Conservation (phyloP, 257 asterid genomes). For the Ligustrum vulgare region DNA sequence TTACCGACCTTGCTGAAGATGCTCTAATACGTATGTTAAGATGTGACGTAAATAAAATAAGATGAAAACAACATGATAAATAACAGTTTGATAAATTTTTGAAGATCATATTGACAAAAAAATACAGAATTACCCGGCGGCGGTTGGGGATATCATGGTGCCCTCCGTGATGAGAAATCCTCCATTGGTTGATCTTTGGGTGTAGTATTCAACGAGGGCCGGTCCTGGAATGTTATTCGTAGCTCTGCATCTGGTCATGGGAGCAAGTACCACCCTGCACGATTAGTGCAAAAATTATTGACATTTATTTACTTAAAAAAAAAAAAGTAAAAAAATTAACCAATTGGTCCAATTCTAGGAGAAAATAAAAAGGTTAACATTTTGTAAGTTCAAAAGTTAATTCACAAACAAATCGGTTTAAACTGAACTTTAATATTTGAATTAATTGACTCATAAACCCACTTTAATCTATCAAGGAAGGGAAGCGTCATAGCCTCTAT, state of each 20-base stretch:
- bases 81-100: background rate
- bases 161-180: conserved; percentile 97
- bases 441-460: background rate
- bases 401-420: background rate
- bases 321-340: too few species aligned
- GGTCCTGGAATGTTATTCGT: conserved; percentile 57
- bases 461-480: background rate
- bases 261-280: conserved; percentile 86
- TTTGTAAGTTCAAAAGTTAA: background rate
- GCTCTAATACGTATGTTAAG: background rate
- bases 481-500: background rate
- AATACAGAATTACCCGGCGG: conserved; percentile 73
- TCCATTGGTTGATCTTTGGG: conserved; percentile 80
- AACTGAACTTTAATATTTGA: background rate
- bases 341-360: too few species aligned
- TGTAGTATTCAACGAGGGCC: conserved; percentile 68
- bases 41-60: background rate
- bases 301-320: background rate
- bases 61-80: background rate
- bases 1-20: too few species aligned
- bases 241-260: conserved; percentile 96
- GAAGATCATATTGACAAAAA: background rate
- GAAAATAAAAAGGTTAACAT: background rate
- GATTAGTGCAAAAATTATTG: background rate
- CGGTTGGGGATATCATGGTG: conserved; percentile 76